phyloP scores from a whole-genome alignment of 148 eudicot genomes.

The Chenopodium formosanum region DNA sequence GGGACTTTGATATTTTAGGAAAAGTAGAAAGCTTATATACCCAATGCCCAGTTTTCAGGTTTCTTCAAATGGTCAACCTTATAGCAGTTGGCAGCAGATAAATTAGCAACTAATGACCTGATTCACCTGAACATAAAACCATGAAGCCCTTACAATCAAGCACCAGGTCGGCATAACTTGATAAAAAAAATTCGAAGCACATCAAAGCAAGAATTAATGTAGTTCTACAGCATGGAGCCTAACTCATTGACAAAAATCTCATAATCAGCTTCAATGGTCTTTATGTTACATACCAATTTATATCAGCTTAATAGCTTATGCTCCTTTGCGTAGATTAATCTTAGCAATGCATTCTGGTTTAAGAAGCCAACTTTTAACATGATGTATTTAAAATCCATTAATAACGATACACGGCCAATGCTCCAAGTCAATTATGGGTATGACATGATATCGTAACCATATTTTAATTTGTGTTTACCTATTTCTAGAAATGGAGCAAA shows the following conservation, averaged over 20 bases:
- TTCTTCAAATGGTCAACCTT: slow-evolving; percentile 86
- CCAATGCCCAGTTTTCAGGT: slow-evolving; percentile 94
- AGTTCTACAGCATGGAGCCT: background rate
- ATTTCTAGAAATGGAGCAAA: background rate
- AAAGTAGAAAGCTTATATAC: slow-evolving; percentile 36
- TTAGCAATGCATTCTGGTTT: background rate
- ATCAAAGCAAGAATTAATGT: background rate
- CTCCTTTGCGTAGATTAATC: background rate
- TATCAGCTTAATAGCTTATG: background rate
- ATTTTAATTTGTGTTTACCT: too few relatives aligned
- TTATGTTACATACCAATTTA: background rate
- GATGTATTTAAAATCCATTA: too few relatives aligned
- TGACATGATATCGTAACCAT: background rate
- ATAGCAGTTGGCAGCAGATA: slow-evolving; percentile 99
- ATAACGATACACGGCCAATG: too few relatives aligned
- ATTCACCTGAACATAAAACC: slow-evolving; percentile 43
- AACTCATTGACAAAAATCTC: background rate
- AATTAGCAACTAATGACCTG: slow-evolving; percentile 66
- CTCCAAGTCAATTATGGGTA: too few relatives aligned
- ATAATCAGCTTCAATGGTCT: background rate
- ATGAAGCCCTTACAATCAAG: slow-evolving; percentile 7
- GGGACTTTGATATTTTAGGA: background rate
- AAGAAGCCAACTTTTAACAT: too few relatives aligned
- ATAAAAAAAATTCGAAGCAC: background rate
- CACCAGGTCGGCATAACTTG: background rate